Conservation (phyloP, 2,329 filamentous ascomycete genomes). For the Tolypocladium inflatum region DNA sequence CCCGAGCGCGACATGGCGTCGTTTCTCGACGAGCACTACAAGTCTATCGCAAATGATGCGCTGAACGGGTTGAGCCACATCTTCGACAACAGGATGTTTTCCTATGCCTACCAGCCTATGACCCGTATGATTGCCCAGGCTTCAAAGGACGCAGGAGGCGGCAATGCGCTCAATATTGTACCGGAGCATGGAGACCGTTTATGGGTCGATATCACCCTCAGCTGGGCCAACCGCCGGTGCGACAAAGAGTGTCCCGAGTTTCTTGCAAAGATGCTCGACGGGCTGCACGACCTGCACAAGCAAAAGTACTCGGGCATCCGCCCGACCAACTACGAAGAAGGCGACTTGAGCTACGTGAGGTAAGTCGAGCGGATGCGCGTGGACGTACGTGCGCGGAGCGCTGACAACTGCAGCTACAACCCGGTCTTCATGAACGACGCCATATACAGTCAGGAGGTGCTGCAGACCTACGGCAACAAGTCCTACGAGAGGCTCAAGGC, state of each 20-base stretch:
- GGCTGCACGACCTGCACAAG: constrained; percentile 7
- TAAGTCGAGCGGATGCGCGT: not conserved
- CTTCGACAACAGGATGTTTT: constrained; percentile 5
- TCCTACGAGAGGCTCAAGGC: constrained; percentile 6
- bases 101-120: constrained; percentile 11
- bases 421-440: constrained; percentile 15
- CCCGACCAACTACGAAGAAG: constrained; percentile 11
- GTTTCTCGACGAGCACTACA: constrained; percentile 10
- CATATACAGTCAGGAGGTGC: constrained; percentile 6
- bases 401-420: constrained; percentile 8
- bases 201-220: constrained; percentile 21
- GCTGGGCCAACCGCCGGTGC: constrained; percentile 12
- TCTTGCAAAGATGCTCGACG: constrained; percentile 3
- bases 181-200: constrained; percentile 15
- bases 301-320: constrained; percentile 7
- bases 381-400: not conserved
- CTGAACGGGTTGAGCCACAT: not conserved
- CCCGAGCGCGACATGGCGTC: constrained; percentile 8
- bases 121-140: constrained; percentile 7
- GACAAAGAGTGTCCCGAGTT: constrained; percentile 9
- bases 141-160: constrained; percentile 5
- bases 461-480: constrained; percentile 9
- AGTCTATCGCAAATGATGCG: not conserved
- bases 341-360: constrained; percentile 9
- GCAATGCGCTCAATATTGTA: constrained; percentile 15